Conservation (phyloP, 2,329 filamentous ascomycete species). For the Diaporthe ilicicola region DNA sequence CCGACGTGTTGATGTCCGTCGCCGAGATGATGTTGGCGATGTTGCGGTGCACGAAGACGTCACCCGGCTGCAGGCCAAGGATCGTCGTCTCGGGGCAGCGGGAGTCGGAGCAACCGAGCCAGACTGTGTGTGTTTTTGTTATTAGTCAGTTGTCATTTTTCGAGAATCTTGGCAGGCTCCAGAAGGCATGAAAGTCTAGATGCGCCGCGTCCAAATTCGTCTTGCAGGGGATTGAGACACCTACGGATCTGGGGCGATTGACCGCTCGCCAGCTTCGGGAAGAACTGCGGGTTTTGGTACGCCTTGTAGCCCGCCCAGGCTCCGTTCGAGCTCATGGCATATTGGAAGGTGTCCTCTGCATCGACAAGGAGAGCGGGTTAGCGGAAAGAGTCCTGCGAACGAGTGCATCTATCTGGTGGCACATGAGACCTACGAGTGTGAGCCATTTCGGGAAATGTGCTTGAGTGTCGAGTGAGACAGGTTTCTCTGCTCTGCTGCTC, state of each 20-base stretch:
- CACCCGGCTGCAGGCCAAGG: slow-evolving; percentile 79
- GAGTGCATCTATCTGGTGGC: not conserved
- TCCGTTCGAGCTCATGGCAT: slow-evolving; percentile 73
- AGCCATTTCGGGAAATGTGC: slow-evolving; percentile 21
- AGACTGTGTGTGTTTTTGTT: slow-evolving; percentile 58
- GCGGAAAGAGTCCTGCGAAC: not conserved
- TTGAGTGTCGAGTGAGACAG: slow-evolving; percentile 1
- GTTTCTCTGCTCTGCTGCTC: not conserved
- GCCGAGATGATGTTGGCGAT: slow-evolving; percentile 84
- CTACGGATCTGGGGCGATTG: slow-evolving; percentile 71
- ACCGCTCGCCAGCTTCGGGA: slow-evolving; percentile 71
- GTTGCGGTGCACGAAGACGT: slow-evolving; percentile 90
- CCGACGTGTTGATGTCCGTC: slow-evolving; percentile 77
- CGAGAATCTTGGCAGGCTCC: slow-evolving; percentile 3
- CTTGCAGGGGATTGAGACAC: slow-evolving; percentile 38
- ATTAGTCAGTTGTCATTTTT: slow-evolving; percentile 8
- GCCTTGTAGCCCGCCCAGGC: slow-evolving; percentile 74
- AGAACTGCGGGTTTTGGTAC: slow-evolving; percentile 74
- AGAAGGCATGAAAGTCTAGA: slow-evolving; percentile 16
- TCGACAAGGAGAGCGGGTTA: not conserved
- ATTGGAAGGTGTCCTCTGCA: slow-evolving; percentile 65
- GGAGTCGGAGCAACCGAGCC: slow-evolving; percentile 89
- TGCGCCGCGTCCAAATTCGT: slow-evolving; percentile 6
- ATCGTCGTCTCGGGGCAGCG: slow-evolving; percentile 86
- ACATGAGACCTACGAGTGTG: slow-evolving; percentile 25